These are phyloP conservation scores for Pseudotsuga menziesii DNA, from an alignment of 75 land plant species.

Conservation along the genomic window DNA sequence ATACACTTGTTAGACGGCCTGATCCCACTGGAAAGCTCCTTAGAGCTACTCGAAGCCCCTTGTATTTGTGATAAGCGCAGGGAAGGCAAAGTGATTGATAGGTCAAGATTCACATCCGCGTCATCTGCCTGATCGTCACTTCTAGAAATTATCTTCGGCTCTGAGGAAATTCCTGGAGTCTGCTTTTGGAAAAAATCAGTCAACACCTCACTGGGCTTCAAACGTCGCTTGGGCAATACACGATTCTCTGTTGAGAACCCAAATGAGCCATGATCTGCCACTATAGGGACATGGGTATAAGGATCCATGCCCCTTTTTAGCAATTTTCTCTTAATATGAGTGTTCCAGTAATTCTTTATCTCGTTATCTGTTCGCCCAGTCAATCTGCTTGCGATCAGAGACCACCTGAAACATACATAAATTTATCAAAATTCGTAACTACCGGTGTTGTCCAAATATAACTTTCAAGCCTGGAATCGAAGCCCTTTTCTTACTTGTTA, in stretches of 20 bases:
- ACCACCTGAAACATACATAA: not conserved
- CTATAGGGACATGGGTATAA: not conserved
- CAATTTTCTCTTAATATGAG: not conserved
- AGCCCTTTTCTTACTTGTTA: conserved; percentile 9
- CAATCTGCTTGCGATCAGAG: not conserved
- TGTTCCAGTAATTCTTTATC: conserved; percentile 1
- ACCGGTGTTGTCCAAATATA: not conserved
- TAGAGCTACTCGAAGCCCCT: not conserved
- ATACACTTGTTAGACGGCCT: not conserved
- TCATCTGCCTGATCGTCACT: not conserved
- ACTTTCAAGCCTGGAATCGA: not conserved
- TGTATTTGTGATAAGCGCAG: not conserved
- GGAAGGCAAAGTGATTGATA: not conserved
- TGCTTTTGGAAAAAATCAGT: conserved; percentile 9
- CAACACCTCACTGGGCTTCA: not conserved
- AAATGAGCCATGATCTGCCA: no score
- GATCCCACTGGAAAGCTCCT: not conserved
- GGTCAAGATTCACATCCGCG: not conserved
- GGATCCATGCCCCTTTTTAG: not conserved
- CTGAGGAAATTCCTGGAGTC: not conserved
- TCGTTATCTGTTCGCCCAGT: conserved; percentile 1
- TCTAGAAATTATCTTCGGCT: not conserved
- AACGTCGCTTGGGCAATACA: not conserved
- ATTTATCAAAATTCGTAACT: not conserved
- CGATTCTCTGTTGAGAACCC: not conserved